Base-by-base conservation (phyloP, 768 basidiomycete genomes). In the Termitomyces eurrhizus region DNA sequence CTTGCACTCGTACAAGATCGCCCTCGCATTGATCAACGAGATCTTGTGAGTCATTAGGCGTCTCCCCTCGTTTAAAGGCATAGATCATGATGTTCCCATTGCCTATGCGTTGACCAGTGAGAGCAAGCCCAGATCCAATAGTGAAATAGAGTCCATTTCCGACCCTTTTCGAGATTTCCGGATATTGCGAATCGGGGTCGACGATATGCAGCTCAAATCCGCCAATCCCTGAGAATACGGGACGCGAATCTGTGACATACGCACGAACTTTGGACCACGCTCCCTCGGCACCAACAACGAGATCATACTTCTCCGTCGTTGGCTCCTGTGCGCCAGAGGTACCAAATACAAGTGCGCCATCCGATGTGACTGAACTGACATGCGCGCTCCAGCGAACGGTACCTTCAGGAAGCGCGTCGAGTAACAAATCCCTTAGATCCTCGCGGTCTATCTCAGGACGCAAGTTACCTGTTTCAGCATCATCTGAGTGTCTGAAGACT, bases 251-350 rank as follows among this genome's bases (percentile, higher is more conserved):
- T 24, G 69, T 69, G 32, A 78, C 57, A 50, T 76, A 63, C 4
- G 68, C 63, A 14, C 78, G 75, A 8, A 75, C 67, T 58, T 69
- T 70, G 16, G 75, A 77, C 72, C 76, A 77, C 4, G 78, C 70
- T 7, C 80, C 78, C 41, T 70, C 70, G 24, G 70, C 70, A 36
- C 70, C 70, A 8, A 72, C 61, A 12, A 72, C 60, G 36, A 72
- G 60, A 37, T 70, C 66, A 48, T 64, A 70, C n/a, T 58, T 62
- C 13, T 24, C 60, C 6, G 7, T 21, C 18, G 59, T 64, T 7
- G 52, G 35, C 5, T 41, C 61, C 29, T 68, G 57, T 12, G 52
- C 21, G 41, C 63, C 62, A 7, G 59, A 36, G 7, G 67, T 51
- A 21, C 51, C 52, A 52, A 66, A 67, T 21, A 59, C 59, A 36